Percentiles rank a stretch among this genome's conserved stretches.
Conservation (phyloP, 108 stramenopile genomes). For the Fragilaria crotonensis region DNA sequence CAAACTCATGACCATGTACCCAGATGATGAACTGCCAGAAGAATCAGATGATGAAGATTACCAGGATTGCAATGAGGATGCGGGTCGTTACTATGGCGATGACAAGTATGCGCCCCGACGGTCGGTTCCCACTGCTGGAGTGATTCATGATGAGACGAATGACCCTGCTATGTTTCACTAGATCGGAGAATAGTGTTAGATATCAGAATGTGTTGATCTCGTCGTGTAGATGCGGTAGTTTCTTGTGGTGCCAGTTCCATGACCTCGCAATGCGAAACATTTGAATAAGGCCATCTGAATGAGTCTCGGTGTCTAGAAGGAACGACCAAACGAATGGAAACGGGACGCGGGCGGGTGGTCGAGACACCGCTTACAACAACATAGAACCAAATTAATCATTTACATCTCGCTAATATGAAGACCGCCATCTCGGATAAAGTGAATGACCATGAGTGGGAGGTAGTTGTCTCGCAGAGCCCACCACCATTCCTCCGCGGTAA, state of each 20-base stretch:
- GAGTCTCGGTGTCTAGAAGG: no score
- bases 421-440: constrained; percentile 46
- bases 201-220: no score
- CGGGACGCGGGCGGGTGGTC: no score
- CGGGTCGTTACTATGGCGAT: neutral
- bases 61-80: neutral
- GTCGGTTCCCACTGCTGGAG: neutral
- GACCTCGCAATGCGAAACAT: no score
- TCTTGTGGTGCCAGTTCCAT: no score
- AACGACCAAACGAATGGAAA: no score
- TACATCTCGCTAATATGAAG: constrained; percentile 12
- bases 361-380: no score
- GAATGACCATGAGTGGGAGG: constrained; percentile 18
- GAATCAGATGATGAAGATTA: neutral
- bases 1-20: constrained; percentile 2
- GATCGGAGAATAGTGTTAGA: no score
- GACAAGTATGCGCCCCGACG: neutral
- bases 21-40: constrained; percentile 2
- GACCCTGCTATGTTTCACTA: neutral
- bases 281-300: no score
- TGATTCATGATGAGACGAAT: neutral
- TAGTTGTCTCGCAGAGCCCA: constrained; percentile 47
- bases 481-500: constrained; percentile 35
- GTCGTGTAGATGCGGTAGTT: no score
- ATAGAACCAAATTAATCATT: no score